Evolutionary conservation across 495 filamentous ascomycete species (phyloP), one percentile per base, ranked within the genome.

Genomic region (Trichocladium antarcticum): DNA sequence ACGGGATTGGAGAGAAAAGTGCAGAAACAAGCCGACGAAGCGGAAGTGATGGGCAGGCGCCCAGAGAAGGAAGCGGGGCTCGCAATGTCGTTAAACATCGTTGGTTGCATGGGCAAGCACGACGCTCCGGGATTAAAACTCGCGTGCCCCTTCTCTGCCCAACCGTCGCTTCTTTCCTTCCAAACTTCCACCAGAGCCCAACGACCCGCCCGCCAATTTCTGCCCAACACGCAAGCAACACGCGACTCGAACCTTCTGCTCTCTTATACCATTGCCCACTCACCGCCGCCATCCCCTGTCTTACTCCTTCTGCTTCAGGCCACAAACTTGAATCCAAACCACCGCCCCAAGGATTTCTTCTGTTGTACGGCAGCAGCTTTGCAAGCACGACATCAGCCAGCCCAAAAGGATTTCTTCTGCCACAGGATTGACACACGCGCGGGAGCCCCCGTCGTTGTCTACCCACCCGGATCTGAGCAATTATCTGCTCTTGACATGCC

Each of bases 61-160:
- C 45, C 40, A 48, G 42, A 34, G 20, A 42, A 22, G 16, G 35
- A 43, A 59, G 50, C 44, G 56, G 56, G 56, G 53, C 43, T 22
- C 49, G 47, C 40, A 54, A 51, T 35, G 10, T 16, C 15, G n/a
- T 8, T 20, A 20, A 32, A 2, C 11, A 10, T 38, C 20, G 22
- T 31, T 29, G 22, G 24, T 8, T 35, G 49, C 39, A 24, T 19
- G 27, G 41, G 35, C 35, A 50, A 17, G 9, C 5, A 20, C 49
- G 37, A 46, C 15, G 20, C 15, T 24, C 28, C 53, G 50, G 66
- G 47, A 64, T 68, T 73, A 73, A 73, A 72, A 72, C 63, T 68
- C 58, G 58, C 64, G 58, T 60, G 61, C 64, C 64, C 69, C 68
- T 65, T 68, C 68, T 65, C 41, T 68, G 69, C 70, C 70, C 69